Percentiles rank a stretch among this genome's conserved stretches.
Conservation (phyloP, 2,329 filamentous ascomycete species). For the Diaporthe ampelina region DNA sequence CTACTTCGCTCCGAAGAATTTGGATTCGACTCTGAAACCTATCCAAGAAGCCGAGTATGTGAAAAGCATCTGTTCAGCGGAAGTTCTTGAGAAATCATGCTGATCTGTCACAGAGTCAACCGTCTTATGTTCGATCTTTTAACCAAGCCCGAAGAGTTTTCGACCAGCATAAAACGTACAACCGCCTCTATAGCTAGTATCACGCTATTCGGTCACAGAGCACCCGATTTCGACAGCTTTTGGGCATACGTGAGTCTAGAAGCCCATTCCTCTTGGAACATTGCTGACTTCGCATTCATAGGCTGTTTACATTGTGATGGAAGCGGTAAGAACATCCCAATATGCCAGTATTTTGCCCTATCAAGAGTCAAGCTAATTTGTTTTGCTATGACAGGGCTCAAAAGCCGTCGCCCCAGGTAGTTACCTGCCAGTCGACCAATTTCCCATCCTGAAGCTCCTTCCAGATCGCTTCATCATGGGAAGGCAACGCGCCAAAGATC, state of each 20-base stretch:
- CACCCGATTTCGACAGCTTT: conserved; percentile 26
- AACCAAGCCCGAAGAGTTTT: conserved; percentile 10
- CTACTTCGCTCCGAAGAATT: conserved; percentile 48
- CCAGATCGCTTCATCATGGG: conserved; percentile 45
- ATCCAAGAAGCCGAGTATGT: conserved; percentile 57
- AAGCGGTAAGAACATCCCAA: conserved; percentile 5
- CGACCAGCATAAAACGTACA: background rate
- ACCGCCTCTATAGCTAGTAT: conserved; percentile 29
- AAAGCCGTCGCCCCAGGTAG: conserved; percentile 57
- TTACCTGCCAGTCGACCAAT: conserved; percentile 60
- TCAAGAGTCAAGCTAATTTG: background rate
- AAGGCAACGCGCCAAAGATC: conserved; percentile 11
- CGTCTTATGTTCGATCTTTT: conserved; percentile 26
- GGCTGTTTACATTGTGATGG: conserved; percentile 55
- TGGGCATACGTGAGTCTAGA: conserved; percentile 25
- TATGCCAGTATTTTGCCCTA: background rate
- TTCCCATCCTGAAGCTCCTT: conserved; percentile 55
- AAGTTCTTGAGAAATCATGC: conserved; percentile 7
- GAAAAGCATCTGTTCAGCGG: background rate
- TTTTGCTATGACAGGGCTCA: conserved; percentile 47
- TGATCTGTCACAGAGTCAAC: conserved; percentile 14
- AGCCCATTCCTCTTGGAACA: background rate
- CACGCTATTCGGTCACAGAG: conserved; percentile 29
- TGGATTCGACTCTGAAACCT: conserved; percentile 6
- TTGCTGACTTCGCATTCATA: conserved; percentile 45